Base-by-base conservation (phyloP, 2,329 filamentous ascomycete species). In the Penicillium frequentans region DNA sequence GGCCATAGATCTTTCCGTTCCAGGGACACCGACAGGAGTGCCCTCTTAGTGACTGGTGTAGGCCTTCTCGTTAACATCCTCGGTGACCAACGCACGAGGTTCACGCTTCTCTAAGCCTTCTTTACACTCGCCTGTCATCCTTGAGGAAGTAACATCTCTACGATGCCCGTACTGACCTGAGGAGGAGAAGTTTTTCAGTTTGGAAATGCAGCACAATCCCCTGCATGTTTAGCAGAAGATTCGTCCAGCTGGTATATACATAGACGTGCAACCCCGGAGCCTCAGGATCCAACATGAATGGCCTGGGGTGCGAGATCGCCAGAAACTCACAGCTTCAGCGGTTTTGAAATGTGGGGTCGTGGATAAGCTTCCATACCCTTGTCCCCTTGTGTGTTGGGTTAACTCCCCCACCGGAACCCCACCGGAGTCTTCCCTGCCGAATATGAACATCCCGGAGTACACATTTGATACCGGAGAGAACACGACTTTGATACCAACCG, bases 41-140 rank as follows among this genome's bases (percentile, higher is more conserved):
- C 54, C 23, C n/a, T 58, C 55, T 44, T 58, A 13, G 42, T 62
- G 58, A 43, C 45, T 37, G 24, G 27, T 21, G 2, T 47, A 29
- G 5, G 37, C 16, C 33, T 64, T 54, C 21, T 49, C 29, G 4
- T 49, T 13, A 23, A 23, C 2, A 23, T 50, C 51, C 16, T 56
- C 26, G 7, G 49, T 39, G 11, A 43, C 52, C 19, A 56, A 24
- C 21, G 56, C 57, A 24, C 39, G 43, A 13, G 62, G 63, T 50
- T 71, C 70, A 29, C 62, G 52, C 48, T 70, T 70, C 19, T 68
- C 66, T 0, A 61, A 63, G 6, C 56, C 60, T 3, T 61, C 61
- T n/a, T 75, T 68, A 21, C 65, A 58, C 55, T 76, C 73, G 3
- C 70, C 73, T 13, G 64, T 77, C 75, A 59, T 74, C 67, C n/a